These are phyloP conservation scores for Fusarium hostae DNA, from an alignment of 2,329 filamentous ascomycete species.

Conservation along the genomic window DNA sequence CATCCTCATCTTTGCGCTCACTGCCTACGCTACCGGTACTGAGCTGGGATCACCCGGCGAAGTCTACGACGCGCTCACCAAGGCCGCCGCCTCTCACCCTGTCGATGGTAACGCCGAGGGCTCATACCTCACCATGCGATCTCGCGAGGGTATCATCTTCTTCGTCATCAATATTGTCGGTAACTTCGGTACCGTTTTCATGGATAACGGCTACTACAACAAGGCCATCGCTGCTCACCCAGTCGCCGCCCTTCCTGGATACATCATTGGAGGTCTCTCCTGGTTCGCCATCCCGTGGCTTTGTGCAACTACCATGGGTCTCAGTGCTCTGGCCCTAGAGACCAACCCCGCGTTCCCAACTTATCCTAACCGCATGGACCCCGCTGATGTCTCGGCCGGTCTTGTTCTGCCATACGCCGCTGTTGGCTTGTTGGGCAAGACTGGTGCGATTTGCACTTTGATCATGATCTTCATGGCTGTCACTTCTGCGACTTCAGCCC, in stretches of 20 bases:
- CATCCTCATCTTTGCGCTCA: slow-evolving; percentile 86
- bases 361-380: slow-evolving; percentile 59
- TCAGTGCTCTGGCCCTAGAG: slow-evolving; percentile 84
- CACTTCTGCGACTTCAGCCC: slow-evolving; percentile 83
- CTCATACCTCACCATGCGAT: slow-evolving; percentile 86
- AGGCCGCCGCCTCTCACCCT: slow-evolving; percentile 75
- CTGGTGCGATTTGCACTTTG: slow-evolving; percentile 38
- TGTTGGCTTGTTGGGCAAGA: slow-evolving; percentile 75
- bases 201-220: slow-evolving; percentile 90
- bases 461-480: slow-evolving; percentile 66
- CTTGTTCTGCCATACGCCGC: slow-evolving; percentile 87
- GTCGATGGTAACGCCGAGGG: slow-evolving; percentile 83
- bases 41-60: slow-evolving; percentile 78
- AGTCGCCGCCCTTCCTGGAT: slow-evolving; percentile 86
- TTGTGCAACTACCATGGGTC: slow-evolving; percentile 87
- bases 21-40: slow-evolving; percentile 79
- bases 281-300: slow-evolving; percentile 97
- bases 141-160: slow-evolving; percentile 80
- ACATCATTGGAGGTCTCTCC: slow-evolving; percentile 84
- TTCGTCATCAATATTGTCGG: slow-evolving; percentile 90
- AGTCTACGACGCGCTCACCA: slow-evolving; percentile 81
- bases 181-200: slow-evolving; percentile 86
- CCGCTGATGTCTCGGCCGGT: slow-evolving; percentile 79
- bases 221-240: slow-evolving; percentile 91
- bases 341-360: slow-evolving; percentile 48